Evolutionary conservation across 495 filamentous ascomycete species (phyloP).

Genomic region (Neurospora sp.): DNA sequence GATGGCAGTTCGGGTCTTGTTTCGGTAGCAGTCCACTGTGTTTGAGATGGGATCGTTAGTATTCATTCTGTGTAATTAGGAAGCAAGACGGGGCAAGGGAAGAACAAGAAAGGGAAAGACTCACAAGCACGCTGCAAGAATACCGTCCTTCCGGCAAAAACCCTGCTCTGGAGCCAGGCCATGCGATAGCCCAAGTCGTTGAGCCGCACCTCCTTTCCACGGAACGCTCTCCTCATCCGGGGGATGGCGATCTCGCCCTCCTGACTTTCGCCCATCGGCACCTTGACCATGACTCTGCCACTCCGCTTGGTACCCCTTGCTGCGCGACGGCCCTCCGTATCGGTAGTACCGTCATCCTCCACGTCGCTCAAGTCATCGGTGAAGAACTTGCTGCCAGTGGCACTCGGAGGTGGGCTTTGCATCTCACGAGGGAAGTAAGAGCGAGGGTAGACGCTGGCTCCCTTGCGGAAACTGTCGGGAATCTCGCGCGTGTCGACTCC

Average conservation of each 20-base stretch:
- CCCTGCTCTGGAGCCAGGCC: slow-evolving; percentile 86
- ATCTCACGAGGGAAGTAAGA: slow-evolving; percentile 83
- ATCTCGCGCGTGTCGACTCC: slow-evolving; percentile 86
- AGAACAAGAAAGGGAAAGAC: slow-evolving; percentile 26
- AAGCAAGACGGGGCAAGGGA: neutral
- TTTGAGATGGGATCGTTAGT: neutral
- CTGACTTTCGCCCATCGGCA: slow-evolving; percentile 56
- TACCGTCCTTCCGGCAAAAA: slow-evolving; percentile 71
- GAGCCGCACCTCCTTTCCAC: slow-evolving; percentile 69
- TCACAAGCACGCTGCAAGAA: slow-evolving; percentile 90
- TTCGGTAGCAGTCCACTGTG: slow-evolving; percentile 86
- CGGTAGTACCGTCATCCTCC: slow-evolving; percentile 47
- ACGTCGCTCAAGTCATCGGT: slow-evolving; percentile 41
- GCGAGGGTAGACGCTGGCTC: slow-evolving; percentile 79
- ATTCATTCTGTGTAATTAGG: neutral
- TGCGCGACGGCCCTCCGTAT: slow-evolving; percentile 35
- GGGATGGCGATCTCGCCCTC: slow-evolving; percentile 66
- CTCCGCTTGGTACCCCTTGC: slow-evolving; percentile 13
- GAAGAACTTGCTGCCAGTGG: slow-evolving; percentile 57
- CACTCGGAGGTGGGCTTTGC: slow-evolving; percentile 62
- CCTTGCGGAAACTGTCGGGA: slow-evolving; percentile 83
- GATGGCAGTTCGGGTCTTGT: slow-evolving; percentile 80
- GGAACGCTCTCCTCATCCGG: slow-evolving; percentile 50
- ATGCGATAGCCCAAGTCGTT: slow-evolving; percentile 93
- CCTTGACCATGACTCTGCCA: slow-evolving; percentile 32